Evolutionary conservation across 1,284 basidiomycete genomes (phyloP), one percentile per base, ranked within the genome.

Genomic region (Xerocomus minutiporus): DNA sequence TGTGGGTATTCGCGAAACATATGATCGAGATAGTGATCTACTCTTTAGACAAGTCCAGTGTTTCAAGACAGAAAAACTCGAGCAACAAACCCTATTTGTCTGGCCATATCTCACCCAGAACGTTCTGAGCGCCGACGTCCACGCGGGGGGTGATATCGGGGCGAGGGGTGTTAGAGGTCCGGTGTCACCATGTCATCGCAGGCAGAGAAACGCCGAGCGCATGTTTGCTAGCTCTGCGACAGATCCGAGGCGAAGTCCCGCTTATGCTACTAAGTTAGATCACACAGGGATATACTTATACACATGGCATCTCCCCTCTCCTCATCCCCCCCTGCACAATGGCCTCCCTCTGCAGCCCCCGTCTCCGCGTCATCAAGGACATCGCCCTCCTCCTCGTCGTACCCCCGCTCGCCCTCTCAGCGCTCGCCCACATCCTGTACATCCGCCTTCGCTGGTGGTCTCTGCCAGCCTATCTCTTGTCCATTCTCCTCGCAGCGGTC

Each of bases 401-500:
- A 0, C 65, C 65, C 31, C 68, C 65, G 8, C 9, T 58, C 23
- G 36, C 34, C 1, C 54, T 68, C 36, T 53, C 51, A 0, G 31
- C 41, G 0, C 9, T 56, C 11, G 41, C 50, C 5, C 55, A 49
- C 25, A 26, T 58, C 42, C 47, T 55, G 3, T 57, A 40, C 25
- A 4, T 63, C 25, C 56, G 2, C 1, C 40, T 70, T 2, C 53
- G 65, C n/a, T 65, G 56, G 54, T 66, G 57, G 67, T 58, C 58
- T 1, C 17, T 74, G 13, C 74, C 74, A 1, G 60, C 61, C n/a
- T 73, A 78, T 57, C 12, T 75, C 29, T 48, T 62, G 3, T 76
- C 76, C 41, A 70, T 80, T 31, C 42, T 79, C 15, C 42, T 71
- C 0, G 79, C 75, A 63, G 70, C 72, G 2, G 63, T 68, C 23